Conservation (phyloP, 2,329 filamentous ascomycete species). For the Fusarium haematococcum region DNA sequence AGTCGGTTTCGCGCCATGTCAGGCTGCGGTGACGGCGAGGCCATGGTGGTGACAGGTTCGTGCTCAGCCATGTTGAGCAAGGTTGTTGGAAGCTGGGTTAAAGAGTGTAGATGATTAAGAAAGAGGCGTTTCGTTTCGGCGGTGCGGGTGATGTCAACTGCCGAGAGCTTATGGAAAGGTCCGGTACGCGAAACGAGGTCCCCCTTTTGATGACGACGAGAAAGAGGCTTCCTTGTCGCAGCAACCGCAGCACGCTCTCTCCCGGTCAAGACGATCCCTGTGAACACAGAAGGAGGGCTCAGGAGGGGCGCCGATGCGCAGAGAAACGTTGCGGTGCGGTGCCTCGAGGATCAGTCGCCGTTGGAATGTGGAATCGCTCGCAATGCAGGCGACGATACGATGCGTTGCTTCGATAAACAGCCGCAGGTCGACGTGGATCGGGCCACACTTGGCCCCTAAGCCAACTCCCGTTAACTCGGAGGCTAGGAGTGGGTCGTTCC, state of each 20-base stretch:
- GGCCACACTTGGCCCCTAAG: constrained; percentile 31
- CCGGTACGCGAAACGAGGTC: constrained; percentile 33
- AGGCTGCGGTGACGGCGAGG: constrained; percentile 66
- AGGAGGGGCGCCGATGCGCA: constrained; percentile 29
- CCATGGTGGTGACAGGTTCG: constrained; percentile 43
- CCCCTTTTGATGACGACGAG: constrained; percentile 34
- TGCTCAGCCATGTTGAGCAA: constrained; percentile 44
- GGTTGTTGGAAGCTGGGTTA: constrained; percentile 10
- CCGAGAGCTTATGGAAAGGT: constrained; percentile 28
- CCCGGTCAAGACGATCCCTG: constrained; percentile 18
- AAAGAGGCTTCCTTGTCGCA: constrained; percentile 23
- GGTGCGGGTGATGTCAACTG: constrained; percentile 25
- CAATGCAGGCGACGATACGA: constrained; percentile 43
- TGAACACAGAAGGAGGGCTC: constrained; percentile 11
- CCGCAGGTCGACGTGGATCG: constrained; percentile 35
- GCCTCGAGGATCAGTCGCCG: constrained; percentile 19
- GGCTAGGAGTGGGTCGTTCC: constrained; percentile 11
- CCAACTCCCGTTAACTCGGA: constrained; percentile 36
- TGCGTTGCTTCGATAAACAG: constrained; percentile 41
- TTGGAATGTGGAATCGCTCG: constrained; percentile 41
- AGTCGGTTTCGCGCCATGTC: constrained; percentile 82
- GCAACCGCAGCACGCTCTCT: constrained; percentile 28
- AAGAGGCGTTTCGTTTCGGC: constrained; percentile 31
- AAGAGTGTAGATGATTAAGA: constrained; percentile 28
- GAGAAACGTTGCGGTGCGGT: constrained; percentile 25